Evolutionary conservation across 208 protist genomes (phyloP).

Genomic region (Leishmania tropica): DNA sequence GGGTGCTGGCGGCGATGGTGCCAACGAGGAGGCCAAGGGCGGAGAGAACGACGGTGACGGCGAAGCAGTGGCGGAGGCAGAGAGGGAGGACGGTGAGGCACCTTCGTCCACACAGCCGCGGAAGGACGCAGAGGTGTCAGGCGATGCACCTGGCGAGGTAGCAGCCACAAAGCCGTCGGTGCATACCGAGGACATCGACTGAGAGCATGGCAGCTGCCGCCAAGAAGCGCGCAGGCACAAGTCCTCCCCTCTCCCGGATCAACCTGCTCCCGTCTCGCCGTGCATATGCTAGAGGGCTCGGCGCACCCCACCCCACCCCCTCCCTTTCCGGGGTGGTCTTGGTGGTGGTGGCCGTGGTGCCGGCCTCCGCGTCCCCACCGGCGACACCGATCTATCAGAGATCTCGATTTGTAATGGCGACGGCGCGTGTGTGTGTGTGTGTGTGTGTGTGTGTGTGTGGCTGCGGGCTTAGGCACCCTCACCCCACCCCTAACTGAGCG

Average conservation of each 20-base stretch:
- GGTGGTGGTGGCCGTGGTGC: neutral
- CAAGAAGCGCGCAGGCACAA: neutral
- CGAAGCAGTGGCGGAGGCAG: neutral
- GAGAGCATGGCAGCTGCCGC: neutral
- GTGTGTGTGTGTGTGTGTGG: neutral
- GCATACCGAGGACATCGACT: slow-evolving; percentile 26
- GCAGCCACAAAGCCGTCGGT: neutral
- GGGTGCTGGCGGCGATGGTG: slow-evolving; percentile 1
- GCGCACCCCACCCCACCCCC: neutral
- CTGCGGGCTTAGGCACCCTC: no score
- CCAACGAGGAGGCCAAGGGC: slow-evolving; percentile 1
- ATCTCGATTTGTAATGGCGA: neutral
- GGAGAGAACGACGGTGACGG: neutral
- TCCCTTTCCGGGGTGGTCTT: neutral
- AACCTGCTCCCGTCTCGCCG: neutral
- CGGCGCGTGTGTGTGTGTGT: neutral
- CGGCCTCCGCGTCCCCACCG: neutral
- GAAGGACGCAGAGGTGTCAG: neutral
- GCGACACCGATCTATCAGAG: neutral
- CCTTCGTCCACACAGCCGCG: neutral
- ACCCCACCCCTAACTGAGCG: neutral
- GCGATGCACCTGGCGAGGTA: slow-evolving; percentile 7
- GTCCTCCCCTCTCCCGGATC: neutral
- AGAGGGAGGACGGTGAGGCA: neutral
- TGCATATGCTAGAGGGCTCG: neutral